Conservation (phyloP, 805 yeast species). For the Candida berthetii region DNA sequence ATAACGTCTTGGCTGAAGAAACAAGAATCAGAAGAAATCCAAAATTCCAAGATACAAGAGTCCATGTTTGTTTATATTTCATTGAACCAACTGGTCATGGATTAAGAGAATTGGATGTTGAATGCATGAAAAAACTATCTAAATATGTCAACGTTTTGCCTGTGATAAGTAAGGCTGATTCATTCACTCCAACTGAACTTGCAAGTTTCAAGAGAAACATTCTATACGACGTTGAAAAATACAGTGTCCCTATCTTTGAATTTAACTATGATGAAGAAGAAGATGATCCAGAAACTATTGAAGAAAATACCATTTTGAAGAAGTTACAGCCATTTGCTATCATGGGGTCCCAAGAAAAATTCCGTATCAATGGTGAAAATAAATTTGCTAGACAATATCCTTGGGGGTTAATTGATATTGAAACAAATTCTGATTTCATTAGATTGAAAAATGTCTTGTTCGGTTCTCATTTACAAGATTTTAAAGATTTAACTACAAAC, state of each 20-base stretch:
- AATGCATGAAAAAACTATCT: conserved; percentile 62
- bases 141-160: conserved; percentile 74
- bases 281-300: conserved; percentile 62
- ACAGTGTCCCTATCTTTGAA: conserved; percentile 68
- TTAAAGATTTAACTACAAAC: conserved; percentile 76
- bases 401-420: conserved; percentile 62
- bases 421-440: conserved; percentile 45
- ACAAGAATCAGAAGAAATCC: conserved; percentile 85
- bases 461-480: conserved; percentile 79
- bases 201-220: conserved; percentile 53
- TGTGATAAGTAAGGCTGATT: conserved; percentile 63
- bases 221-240: conserved; percentile 55
- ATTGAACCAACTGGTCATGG: conserved; percentile 66
- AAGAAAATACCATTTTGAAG: conserved; percentile 59
- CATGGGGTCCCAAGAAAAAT: conserved; percentile 56
- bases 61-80: conserved; percentile 68
- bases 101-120: conserved; percentile 65
- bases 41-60: conserved; percentile 69
- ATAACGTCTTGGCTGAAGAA: conserved; percentile 76
- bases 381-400: conserved; percentile 65
- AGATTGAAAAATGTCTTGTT: conserved; percentile 62
- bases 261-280: conserved; percentile 68
- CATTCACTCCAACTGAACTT: conserved; percentile 60
- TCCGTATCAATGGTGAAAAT: conserved; percentile 40
- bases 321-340: conserved; percentile 73